These are phyloP conservation scores for Anthracocystis panici-leucophaei DNA, from an alignment of 1,284 basidiomycete species.

Conservation along the genomic window DNA sequence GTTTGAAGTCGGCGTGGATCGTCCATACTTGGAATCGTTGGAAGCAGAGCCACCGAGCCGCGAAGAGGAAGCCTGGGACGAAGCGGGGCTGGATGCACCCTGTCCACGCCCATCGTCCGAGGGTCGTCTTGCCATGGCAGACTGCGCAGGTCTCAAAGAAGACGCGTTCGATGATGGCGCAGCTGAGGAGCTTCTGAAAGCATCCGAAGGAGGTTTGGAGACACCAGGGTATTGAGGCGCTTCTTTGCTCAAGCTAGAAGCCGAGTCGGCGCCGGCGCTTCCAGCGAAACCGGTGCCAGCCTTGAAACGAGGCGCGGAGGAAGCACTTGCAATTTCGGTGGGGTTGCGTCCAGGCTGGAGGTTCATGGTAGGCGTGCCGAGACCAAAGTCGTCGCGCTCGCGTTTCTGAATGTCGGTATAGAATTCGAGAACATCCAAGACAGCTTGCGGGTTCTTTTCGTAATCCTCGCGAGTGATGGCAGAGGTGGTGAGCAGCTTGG, in stretches of 20 bases:
- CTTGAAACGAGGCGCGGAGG: slow-evolving; percentile 49
- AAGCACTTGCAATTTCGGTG: slow-evolving; percentile 34
- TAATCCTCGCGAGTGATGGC: slow-evolving; percentile 98
- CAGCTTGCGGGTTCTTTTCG: slow-evolving; percentile 94
- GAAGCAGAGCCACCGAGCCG: slow-evolving; percentile 36
- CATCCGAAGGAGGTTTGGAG: slow-evolving; percentile 42
- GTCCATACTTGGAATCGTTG: slow-evolving; percentile 48
- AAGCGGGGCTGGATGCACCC: slow-evolving; percentile 31
- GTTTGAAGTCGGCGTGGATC: slow-evolving; percentile 18
- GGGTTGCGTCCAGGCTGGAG: slow-evolving; percentile 61
- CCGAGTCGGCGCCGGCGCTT: slow-evolving; percentile 40
- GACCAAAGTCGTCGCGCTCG: slow-evolving; percentile 79
- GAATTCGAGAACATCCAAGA: slow-evolving; percentile 96
- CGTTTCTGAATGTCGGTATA: slow-evolving; percentile 97
- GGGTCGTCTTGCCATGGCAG: slow-evolving; percentile 30
- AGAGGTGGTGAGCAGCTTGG: slow-evolving; percentile 90
- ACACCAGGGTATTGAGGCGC: slow-evolving; percentile 33
- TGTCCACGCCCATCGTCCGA: slow-evolving; percentile 43
- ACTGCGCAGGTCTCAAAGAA: slow-evolving; percentile 26
- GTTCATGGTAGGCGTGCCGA: slow-evolving; percentile 68
- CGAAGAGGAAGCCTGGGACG: slow-evolving; percentile 36
- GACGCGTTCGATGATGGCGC: slow-evolving; percentile 17
- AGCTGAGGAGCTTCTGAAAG: slow-evolving; percentile 33
- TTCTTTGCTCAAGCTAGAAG: slow-evolving; percentile 32
- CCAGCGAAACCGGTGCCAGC: slow-evolving; percentile 57